Evolutionary conservation across 164 flowering plant genomes (phyloP).

Genomic region (Pachysandra terminalis): DNA sequence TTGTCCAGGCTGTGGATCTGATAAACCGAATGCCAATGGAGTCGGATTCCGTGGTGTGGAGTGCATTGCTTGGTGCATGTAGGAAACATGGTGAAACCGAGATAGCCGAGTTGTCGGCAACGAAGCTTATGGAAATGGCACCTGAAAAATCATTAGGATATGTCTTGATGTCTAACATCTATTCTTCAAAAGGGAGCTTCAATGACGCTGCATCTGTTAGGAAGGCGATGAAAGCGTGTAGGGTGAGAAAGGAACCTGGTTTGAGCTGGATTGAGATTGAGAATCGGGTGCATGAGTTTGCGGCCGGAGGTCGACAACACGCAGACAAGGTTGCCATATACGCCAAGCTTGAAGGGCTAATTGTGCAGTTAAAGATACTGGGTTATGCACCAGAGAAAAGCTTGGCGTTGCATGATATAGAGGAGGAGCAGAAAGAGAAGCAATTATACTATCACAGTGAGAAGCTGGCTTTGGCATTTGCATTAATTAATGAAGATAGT

Average conservation of each 20-base stretch:
- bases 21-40: slow-evolving; percentile 56
- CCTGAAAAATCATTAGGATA: slow-evolving; percentile 64
- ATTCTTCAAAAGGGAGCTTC: slow-evolving; percentile 43
- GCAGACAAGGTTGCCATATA: slow-evolving; percentile 42
- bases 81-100: slow-evolving; percentile 53
- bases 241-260: slow-evolving; percentile 72
- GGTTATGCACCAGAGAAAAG: slow-evolving; percentile 71
- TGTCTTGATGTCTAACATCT: slow-evolving; percentile 62
- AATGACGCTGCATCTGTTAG: slow-evolving; percentile 45
- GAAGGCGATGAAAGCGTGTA: slow-evolving; percentile 48
- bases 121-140: slow-evolving; percentile 51
- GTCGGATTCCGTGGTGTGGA: slow-evolving; percentile 77
- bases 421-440: slow-evolving; percentile 68
- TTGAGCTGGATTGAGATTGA: slow-evolving; percentile 77
- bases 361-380: slow-evolving; percentile 38
- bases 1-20: slow-evolving; percentile 51
- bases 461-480: slow-evolving; percentile 73
- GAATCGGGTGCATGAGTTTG: slow-evolving; percentile 65
- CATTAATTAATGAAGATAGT: slow-evolving; percentile 34
- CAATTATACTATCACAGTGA: slow-evolving; percentile 70
- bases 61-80: slow-evolving; percentile 72
- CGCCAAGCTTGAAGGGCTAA: slow-evolving; percentile 32
- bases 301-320: slow-evolving; percentile 59
- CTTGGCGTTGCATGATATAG: slow-evolving; percentile 53
- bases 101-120: slow-evolving; percentile 51